phyloP scores from a whole-genome alignment of 129 eudicot species.

The Dittrichia graveolens region DNA sequence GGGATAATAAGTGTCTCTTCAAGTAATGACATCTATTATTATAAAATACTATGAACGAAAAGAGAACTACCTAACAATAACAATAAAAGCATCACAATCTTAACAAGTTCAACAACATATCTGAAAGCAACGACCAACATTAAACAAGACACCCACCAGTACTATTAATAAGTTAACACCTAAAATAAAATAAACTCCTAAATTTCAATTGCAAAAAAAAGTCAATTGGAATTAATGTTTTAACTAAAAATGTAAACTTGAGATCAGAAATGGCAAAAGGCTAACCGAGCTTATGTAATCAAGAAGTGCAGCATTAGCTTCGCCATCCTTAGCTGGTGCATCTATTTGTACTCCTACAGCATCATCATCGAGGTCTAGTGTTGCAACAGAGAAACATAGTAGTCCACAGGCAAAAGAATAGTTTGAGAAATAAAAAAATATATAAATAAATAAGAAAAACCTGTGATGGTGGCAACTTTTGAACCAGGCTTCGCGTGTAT shows the following conservation, averaged over 20 bases:
- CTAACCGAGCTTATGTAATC: conserved; percentile 84
- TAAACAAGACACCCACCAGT: neutral
- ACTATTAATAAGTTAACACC: neutral
- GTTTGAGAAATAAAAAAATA: neutral
- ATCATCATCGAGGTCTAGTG: conserved; percentile 67
- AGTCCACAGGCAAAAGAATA: neutral
- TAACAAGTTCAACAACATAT: neutral
- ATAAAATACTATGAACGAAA: neutral
- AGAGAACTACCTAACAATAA: too few species aligned
- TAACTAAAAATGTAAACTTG: neutral
- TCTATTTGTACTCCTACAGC: conserved; percentile 94
- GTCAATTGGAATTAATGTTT: conserved; percentile 3
- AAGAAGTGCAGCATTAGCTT: conserved; percentile 95
- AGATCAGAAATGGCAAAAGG: conserved; percentile 12
- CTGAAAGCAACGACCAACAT: neutral
- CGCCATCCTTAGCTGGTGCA: conserved; percentile 97
- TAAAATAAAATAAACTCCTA: neutral
- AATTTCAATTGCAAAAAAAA: neutral
- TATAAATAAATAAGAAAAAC: conserved; percentile 23
- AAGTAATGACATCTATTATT: neutral
- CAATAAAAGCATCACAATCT: neutral
- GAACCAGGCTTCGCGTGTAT: conserved; percentile 99
- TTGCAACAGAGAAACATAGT: conserved; percentile 2
- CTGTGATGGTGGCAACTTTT: conserved; percentile 80
- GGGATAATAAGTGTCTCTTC: neutral